Conservation (phyloP, 306 rosid genomes). For the Urtica urens region DNA sequence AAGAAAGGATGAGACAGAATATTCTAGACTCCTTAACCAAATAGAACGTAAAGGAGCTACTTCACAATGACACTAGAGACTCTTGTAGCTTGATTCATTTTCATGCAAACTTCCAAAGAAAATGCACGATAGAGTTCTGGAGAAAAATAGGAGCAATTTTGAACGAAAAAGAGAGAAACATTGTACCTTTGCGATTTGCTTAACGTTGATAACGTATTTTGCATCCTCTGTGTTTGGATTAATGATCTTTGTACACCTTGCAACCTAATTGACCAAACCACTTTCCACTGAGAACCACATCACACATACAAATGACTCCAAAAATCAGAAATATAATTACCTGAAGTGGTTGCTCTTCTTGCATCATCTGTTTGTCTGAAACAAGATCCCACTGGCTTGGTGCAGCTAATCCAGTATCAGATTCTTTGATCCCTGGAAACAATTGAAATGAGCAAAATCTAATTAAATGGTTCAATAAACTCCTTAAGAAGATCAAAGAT, state of each 20-base stretch:
- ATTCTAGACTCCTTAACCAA: not conserved
- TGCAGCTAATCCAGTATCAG: constrained; percentile 98
- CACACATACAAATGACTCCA: not conserved
- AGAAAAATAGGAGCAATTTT: not conserved
- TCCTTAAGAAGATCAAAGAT: not conserved
- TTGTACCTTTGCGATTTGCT: constrained; percentile 90
- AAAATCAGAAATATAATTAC: constrained; percentile 18
- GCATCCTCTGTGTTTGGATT: constrained; percentile 97
- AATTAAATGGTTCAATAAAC: not conserved
- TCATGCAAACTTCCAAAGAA: not conserved
- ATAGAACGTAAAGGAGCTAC: not conserved
- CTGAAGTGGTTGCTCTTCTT: constrained; percentile 99
- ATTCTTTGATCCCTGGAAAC: constrained; percentile 80
- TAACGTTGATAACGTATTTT: constrained; percentile 87
- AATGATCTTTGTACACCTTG: constrained; percentile 95
- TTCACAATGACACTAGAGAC: not conserved
- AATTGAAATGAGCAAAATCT: not conserved
- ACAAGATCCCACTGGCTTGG: constrained; percentile 99
- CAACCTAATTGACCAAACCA: constrained; percentile 51
- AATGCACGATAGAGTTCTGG: not conserved
- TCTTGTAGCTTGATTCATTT: not conserved
- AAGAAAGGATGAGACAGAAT: not conserved
- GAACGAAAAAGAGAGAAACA: not conserved
- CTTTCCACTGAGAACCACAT: constrained; percentile 12
- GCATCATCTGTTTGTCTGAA: constrained; percentile 99